These are phyloP conservation scores for Vaccinium corymbosum DNA, from an alignment of 148 eudicot genomes.

Conservation along the genomic window DNA sequence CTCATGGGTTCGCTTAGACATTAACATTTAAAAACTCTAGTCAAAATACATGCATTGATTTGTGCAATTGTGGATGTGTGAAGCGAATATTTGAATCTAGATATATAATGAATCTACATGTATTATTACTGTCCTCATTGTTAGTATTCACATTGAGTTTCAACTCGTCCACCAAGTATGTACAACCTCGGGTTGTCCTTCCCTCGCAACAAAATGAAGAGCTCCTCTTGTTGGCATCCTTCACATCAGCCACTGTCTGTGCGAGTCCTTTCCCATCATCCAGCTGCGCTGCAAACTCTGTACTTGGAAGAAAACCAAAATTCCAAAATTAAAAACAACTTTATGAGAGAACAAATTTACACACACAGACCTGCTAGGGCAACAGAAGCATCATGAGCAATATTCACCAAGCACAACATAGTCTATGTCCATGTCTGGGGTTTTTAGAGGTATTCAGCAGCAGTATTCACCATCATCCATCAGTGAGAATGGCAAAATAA, in stretches of 20 bases:
- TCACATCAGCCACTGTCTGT: conserved; percentile 66
- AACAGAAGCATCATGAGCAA: no score
- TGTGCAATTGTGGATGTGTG: neutral
- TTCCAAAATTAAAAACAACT: no score
- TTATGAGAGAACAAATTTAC: no score
- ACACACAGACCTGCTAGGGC: conserved; percentile 25
- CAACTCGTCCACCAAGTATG: conserved; percentile 87
- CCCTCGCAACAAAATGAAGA: conserved; percentile 67
- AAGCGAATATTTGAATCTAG: neutral
- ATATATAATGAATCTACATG: neutral
- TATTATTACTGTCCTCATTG: conserved; percentile 77
- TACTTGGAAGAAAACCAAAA: neutral
- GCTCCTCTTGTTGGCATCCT: conserved; percentile 90
- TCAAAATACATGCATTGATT: neutral
- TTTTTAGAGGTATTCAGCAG: no score
- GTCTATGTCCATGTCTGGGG: no score
- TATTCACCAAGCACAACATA: no score
- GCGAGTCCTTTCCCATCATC: conserved; percentile 87
- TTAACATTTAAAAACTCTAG: neutral
- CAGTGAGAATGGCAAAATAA: no score
- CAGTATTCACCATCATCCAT: no score
- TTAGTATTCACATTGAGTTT: conserved; percentile 67
- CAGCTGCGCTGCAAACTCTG: conserved; percentile 61
- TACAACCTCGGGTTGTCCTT: conserved; percentile 85
- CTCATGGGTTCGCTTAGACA: neutral